phyloP scores from a whole-genome alignment of 2,329 filamentous ascomycete species.

The Juglanconis sp. region DNA sequence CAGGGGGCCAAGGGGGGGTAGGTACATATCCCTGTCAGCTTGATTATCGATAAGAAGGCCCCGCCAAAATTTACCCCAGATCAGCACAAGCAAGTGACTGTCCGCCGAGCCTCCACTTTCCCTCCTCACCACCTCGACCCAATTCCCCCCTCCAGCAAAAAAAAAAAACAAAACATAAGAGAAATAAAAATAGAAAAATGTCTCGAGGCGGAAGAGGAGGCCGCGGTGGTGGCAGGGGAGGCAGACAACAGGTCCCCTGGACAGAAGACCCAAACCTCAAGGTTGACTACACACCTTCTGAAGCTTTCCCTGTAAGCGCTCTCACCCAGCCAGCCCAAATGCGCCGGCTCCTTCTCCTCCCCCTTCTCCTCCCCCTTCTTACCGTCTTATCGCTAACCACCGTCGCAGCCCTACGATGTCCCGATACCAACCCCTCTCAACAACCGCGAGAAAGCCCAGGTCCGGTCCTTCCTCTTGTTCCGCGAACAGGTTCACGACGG shows the following conservation, averaged over 20 bases:
- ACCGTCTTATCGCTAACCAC: background rate
- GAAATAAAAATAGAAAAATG: slow-evolving; percentile 32
- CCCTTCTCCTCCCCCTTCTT: background rate
- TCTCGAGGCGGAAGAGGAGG: slow-evolving; percentile 52
- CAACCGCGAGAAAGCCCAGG: slow-evolving; percentile 41
- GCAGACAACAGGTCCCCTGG: slow-evolving; percentile 49
- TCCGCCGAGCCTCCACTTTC: background rate
- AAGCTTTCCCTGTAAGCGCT: slow-evolving; percentile 52
- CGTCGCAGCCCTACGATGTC: slow-evolving; percentile 46
- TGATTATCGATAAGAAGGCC: background rate
- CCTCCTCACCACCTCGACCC: background rate
- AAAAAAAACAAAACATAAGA: background rate
- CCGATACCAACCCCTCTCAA: slow-evolving; percentile 43
- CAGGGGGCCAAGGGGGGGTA: background rate
- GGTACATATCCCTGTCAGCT: background rate
- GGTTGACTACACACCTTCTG: slow-evolving; percentile 52
- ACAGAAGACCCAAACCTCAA: slow-evolving; percentile 49
- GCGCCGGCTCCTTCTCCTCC: background rate
- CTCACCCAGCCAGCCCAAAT: too few relatives aligned
- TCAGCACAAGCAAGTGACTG: background rate
- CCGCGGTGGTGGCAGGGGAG: slow-evolving; percentile 44
- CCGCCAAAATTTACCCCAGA: slow-evolving; percentile 16
- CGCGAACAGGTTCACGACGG: slow-evolving; percentile 54
- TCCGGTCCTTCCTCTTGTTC: slow-evolving; percentile 53
- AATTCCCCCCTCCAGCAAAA: background rate